These are phyloP conservation scores for Pulveroboletus sp. DNA, from an alignment of 1,284 basidiomycete genomes.

Conservation along the genomic window DNA sequence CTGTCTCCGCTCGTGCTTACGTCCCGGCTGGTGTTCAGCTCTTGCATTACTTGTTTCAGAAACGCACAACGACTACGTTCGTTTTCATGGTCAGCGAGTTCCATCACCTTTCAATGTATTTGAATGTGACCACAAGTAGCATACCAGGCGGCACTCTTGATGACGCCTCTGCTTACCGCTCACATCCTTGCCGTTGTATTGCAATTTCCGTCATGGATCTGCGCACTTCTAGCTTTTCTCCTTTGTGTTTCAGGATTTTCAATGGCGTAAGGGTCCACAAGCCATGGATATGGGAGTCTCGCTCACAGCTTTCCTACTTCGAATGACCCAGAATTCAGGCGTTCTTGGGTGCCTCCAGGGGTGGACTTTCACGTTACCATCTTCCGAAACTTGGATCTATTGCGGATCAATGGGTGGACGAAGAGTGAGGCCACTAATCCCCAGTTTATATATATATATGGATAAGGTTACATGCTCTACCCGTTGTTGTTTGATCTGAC, in stretches of 20 bases:
- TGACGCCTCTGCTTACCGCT: constrained; percentile 62
- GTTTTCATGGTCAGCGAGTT: constrained; percentile 66
- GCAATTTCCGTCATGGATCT: constrained; percentile 50
- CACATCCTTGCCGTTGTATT: constrained; percentile 60
- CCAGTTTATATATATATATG: background rate
- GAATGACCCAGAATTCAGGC: constrained; percentile 53
- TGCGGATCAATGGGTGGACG: constrained; percentile 73
- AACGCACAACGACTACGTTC: constrained; percentile 78
- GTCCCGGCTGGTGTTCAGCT: constrained; percentile 45
- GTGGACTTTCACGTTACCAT: constrained; percentile 55
- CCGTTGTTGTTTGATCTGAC: constrained; percentile 1
- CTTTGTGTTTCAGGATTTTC: constrained; percentile 45
- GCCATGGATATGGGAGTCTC: background rate
- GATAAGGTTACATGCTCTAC: background rate
- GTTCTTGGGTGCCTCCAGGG: constrained; percentile 61
- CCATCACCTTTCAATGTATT: constrained; percentile 1
- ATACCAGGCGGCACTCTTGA: constrained; percentile 78
- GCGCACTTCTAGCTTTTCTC: constrained; percentile 48
- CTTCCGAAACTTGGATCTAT: constrained; percentile 68
- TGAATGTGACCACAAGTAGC: constrained; percentile 44
- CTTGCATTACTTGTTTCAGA: constrained; percentile 71
- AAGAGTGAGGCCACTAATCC: constrained; percentile 52
- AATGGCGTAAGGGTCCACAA: constrained; percentile 54
- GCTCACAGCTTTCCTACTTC: constrained; percentile 7
- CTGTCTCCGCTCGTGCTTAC: background rate